Evolutionary conservation across 2,329 filamentous ascomycete genomes (phyloP).

Genomic region (Colletotrichum musicola): DNA sequence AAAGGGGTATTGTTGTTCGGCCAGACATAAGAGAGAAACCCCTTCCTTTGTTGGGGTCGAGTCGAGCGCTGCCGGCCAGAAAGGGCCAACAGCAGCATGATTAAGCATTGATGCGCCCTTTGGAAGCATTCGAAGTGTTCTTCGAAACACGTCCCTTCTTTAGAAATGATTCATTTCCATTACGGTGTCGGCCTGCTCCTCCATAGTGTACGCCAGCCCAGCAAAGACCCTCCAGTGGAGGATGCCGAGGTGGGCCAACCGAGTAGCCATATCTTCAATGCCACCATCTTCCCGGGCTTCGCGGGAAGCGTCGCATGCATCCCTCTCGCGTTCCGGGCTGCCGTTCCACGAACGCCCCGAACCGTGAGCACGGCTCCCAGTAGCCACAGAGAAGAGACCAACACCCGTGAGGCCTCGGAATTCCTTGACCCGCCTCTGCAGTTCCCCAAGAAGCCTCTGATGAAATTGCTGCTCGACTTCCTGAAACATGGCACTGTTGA

Average conservation of each 20-base stretch:
- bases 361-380: conserved; percentile 60
- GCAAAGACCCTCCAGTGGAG: conserved; percentile 94
- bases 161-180: conserved; percentile 47
- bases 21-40: conserved; percentile 36
- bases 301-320: conserved; percentile 48
- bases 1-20: conserved; percentile 39
- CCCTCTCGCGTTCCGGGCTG: conserved; percentile 45
- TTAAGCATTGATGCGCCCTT: conserved; percentile 3
- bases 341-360: conserved; percentile 52
- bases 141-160: conserved; percentile 2
- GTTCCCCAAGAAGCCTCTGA: conserved; percentile 60
- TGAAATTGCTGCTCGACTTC: conserved; percentile 65
- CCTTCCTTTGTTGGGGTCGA: conserved; percentile 13
- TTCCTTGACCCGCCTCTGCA: conserved; percentile 64
- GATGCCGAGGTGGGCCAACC: conserved; percentile 84
- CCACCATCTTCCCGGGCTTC: conserved; percentile 65
- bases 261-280: conserved; percentile 77
- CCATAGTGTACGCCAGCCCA: conserved; percentile 74
- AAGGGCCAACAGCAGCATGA: conserved; percentile 16
- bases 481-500: conserved; percentile 58
- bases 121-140: not conserved
- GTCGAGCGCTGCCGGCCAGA: conserved; percentile 4
- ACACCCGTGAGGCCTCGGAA: conserved; percentile 66
- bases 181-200: conserved; percentile 50
- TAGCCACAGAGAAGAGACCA: conserved; percentile 67